Evolutionary conservation across 352 stramenopile species (phyloP), one percentile per base, ranked within the genome.

Genomic region (Globisporangium paddicum): DNA sequence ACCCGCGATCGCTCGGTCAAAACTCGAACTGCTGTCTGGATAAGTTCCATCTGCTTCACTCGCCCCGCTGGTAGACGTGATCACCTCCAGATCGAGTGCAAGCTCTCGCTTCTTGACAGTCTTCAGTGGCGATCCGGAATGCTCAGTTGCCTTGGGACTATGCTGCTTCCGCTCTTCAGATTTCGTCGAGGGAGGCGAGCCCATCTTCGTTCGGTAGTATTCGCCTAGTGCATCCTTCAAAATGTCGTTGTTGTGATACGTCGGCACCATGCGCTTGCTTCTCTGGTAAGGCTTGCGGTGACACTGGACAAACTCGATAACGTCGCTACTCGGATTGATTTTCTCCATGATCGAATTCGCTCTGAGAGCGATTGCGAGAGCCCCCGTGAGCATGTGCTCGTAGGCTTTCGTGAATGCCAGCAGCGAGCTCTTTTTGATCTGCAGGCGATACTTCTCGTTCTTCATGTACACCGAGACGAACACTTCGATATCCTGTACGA

Each of bases 361-460:
- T 13, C 68, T 72, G 13, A 71, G 64, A 13, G 78, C 70, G 10
- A 84, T 56, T 7, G 62, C 55, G 16, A 57, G 65, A 2, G 72
- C 68, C 21, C 79, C 70, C 16, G 68, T 53, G 1, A 91, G 35
- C 62, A 81, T 78, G 44, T 91, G 80, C 28, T 88, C 77, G 41
- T 90, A 61, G 11, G 84, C 84, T 69, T 89, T 89, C 0, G 72
- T 69, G 5, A 94, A 64, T 5, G 78, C 87, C 48, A 86, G 62
- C 18, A 94, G 61, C 0, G 80, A 90, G 53, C 85, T 90, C 44
- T 94, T 94, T 37, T 81, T 67, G 52, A 92, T 84, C 64, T 94
- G 82, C 10, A 94, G 69, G 2, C 82, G 79, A 45, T 89, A 90
- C 53, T 91, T 92, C 54, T 94, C 84, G 56, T 94, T 94, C 65